Base-by-base conservation (phyloP, 1,284 basidiomycete genomes). In the Prillingera fragicola region DNA sequence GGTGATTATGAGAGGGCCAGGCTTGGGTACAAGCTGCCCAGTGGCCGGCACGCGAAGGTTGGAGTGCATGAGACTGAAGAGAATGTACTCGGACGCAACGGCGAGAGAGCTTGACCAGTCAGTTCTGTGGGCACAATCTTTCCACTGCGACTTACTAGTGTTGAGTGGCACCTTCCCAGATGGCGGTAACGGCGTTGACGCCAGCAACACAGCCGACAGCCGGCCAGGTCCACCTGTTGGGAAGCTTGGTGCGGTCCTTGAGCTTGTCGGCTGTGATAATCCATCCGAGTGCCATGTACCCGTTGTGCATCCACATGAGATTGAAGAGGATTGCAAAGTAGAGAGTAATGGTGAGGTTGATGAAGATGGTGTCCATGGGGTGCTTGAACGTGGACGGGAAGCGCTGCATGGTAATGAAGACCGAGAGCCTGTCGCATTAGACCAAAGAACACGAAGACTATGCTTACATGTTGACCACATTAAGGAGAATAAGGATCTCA, bases 201-300 rank as follows among this genome's bases (percentile, higher is more conserved):
- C 46, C 62, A 0, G 56, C 55, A 8, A 73, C 48, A 24, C 43
- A 44, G 5, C 47, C 57, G 3, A 69, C 59, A 6, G 71, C 70
- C 26, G 62, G 65, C 63, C 65, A 67, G 5, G 59, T 57, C 50
- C 62, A 69, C 27, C 54, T 55, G 19, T 26, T 28, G n/a, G n/a
- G n/a, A n/a, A n/a, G n/a, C n/a, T n/a, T n/a, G n/a, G n/a, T n/a
- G n/a, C 22, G 26, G 18, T 55, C 59, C 50, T 59, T 53, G 5
- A 53, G 46, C 23, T 47, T 40, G 46, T 62, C 54, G 18, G 61
- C 54, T 38, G 59, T 52, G 39, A 64, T 62, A 21, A 63, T 53
- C 74, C 74, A 77, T 21, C 66, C 67, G 17, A 75, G 60, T 7
- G 73, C 72, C 45, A 77, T 67, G 59, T 75, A 73, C 6, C 74